These are phyloP conservation scores for Fusarium tuaranense DNA, from an alignment of 2,329 filamentous ascomycete species.

Conservation along the genomic window DNA sequence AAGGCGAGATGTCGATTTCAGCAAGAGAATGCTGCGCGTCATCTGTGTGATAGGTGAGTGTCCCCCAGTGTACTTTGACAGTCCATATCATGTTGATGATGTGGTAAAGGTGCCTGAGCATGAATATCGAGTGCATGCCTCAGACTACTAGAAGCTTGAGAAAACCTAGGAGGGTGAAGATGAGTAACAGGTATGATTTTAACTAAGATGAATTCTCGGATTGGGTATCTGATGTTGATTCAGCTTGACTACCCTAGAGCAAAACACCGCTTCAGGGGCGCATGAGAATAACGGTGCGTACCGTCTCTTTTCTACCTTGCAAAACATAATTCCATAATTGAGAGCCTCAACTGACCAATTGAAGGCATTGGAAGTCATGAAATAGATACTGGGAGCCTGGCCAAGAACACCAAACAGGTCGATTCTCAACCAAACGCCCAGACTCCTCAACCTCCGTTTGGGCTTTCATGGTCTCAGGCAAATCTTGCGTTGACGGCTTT, in stretches of 20 bases:
- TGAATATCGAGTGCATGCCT: conserved; percentile 44
- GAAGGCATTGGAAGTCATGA: neutral
- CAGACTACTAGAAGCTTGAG: conserved; percentile 47
- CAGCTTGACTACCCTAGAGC: neutral
- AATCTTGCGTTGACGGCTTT: conserved; percentile 50
- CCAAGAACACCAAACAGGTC: neutral
- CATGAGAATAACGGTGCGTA: neutral
- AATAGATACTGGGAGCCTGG: neutral
- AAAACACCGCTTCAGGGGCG: neutral
- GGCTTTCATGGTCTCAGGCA: conserved; percentile 55
- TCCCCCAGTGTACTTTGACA: neutral
- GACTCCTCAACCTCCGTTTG: conserved; percentile 44
- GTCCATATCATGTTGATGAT: neutral
- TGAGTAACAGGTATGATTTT: conserved; percentile 38
- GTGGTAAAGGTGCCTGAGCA: conserved; percentile 40
- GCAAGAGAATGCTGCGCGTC: conserved; percentile 31
- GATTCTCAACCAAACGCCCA: neutral
- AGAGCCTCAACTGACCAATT: neutral
- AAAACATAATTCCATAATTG: neutral
- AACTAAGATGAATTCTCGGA: neutral
- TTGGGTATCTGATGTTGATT: neutral
- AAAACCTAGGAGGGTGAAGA: conserved; percentile 47
- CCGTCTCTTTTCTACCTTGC: neutral
- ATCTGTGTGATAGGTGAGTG: conserved; percentile 46
- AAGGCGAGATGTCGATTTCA: conserved; percentile 48